Base-by-base conservation (phyloP, 176 grass and related monocot genomes). In the Carex kokanica region DNA sequence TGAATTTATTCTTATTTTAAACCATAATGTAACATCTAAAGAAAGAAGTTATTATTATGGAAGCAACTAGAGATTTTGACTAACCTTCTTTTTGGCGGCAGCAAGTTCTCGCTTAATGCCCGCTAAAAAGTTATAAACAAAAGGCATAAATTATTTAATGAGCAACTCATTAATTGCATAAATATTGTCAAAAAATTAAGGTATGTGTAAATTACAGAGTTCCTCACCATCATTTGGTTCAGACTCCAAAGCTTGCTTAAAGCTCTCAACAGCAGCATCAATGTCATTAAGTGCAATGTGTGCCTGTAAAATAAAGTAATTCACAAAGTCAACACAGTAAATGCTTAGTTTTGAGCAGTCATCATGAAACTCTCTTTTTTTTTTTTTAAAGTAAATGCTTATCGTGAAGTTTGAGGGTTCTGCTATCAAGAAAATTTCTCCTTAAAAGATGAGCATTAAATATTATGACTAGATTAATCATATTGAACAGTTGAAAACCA, bases 161-260 rank as follows among this genome's bases (percentile, higher is more conserved):
- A 84, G 29, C 51, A 32, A 40, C 11, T 47, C 21, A 63, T 11
- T 70, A 24, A 53, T 69, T 27, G 60, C 29, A 83, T 63, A 29
- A 57, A 60, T 32, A 68, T 60, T 3, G 9, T 58, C 6, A 70
- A 70, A 18, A 17, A 89, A 84, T 2, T 23, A 83, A 80, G 34
- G 70, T 49, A 45, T 14, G 56, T 24, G 29, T 27, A 80, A 31
- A 78, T 80, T 38, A 57, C 56, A 51, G 31, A 56, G 84, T 53
- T 27, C 58, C 56, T 87, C 81, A 98, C 95, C 95, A 93, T 98
- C 95, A 31, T 91, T 98, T 75, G 95, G 95, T 68, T 98, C 92
- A 63, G 95, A 87, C 38, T 98, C 92, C 52, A 98, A 81, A 65
- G 95, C 92, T 25, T 84, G 55, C 70, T 95, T 93, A 70, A 98